Conservation (phyloP, 1,284 basidiomycete species). For the Puccinia horiana region DNA sequence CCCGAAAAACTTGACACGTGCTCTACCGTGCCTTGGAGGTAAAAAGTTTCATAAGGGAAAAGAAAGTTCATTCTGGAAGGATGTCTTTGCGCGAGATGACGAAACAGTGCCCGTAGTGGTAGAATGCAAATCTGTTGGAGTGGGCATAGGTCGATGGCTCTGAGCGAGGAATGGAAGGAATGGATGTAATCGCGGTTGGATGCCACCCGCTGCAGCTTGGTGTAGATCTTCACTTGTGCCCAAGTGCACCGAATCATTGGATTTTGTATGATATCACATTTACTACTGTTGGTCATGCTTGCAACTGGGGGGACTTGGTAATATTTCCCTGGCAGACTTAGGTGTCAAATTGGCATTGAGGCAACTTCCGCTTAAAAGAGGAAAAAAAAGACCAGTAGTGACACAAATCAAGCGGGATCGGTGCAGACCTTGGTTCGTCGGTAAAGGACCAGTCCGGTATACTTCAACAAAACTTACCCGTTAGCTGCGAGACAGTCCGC, state of each 20-base stretch:
- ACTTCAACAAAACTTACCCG: not conserved
- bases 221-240: too few species aligned
- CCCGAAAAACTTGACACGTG: slow-evolving; percentile 6
- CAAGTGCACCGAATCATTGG: too few species aligned
- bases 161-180: not conserved
- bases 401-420: not conserved
- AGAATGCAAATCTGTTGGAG: too few species aligned
- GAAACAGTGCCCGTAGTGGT: not conserved
- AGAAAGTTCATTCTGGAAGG: not conserved
- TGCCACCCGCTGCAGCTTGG: too few species aligned
- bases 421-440: not conserved
- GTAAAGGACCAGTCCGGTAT: not conserved
- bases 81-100: not conserved
- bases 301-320: too few species aligned
- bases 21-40: not conserved
- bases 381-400: not conserved
- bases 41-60: not conserved
- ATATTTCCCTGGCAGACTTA: not conserved
- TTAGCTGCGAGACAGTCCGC: not conserved
- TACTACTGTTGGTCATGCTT: not conserved
- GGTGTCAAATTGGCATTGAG: not conserved
- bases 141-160: not conserved
- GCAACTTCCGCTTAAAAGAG: not conserved
- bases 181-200: not conserved
- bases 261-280: too few species aligned